Evolutionary conservation across 306 rosid genomes (phyloP), one percentile per base, ranked within the genome.

Genomic region (Quercus alba): DNA sequence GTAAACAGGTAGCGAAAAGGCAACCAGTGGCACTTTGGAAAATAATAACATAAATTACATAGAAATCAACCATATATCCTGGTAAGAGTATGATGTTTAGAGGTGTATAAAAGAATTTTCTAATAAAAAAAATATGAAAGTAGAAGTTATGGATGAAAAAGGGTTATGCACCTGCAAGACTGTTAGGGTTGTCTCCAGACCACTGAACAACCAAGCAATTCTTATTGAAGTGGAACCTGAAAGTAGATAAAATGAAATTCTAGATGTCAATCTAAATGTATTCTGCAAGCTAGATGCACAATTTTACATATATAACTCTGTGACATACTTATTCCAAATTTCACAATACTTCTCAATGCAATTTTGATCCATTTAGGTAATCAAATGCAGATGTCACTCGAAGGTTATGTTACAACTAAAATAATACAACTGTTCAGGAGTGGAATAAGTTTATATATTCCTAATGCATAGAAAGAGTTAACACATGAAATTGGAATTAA

Each of bases 101-200:
- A 28, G 35, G 35, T 13, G 69, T 12, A 20, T 26, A 4, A 14
- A 54, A 46, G 25, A 80, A 77, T 62, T n/a, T 46, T 17, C 8
- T 63, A 73, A 54, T 9, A 12, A 51, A 30, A 75, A 3, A 56
- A 76, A 72, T 28, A 72, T 44, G 26, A 21, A 13, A 76, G 75
- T 20, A 68, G 55, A 77, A 68, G 71, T 49, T 68, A 49, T 56
- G 41, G 54, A 68, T 33, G 19, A 75, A 78, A 81, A 58, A 84
- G 80, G 72, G 49, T 52, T 23, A 57, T 61, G 85, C 70, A 95
- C 99, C 99, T 90, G 98, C 99, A 6, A 95, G 81, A 84, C 99
- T 95, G 83, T 95, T 95, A 56, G 98, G 99, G 80, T 95, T 95
- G 88, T 95, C 99, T 81, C 99, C 99, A 57, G 99, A 93, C 97